Conservation (phyloP, 345 rosid species). For the Eucalyptus guilfoylei region DNA sequence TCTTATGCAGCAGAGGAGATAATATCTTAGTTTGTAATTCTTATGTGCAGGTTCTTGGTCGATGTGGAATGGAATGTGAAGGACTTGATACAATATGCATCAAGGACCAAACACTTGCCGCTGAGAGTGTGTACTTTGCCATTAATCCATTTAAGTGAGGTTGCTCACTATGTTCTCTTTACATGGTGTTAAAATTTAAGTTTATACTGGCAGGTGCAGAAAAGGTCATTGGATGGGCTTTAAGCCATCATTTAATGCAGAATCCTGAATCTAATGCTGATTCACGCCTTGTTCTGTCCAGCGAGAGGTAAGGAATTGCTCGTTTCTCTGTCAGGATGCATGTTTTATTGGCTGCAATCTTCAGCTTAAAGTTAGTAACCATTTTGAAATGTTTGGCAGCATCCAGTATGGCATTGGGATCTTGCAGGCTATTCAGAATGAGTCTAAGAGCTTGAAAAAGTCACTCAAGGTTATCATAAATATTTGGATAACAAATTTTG, state of each 20-base stretch:
- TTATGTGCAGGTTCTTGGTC: conserved; percentile 43
- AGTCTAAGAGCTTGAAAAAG: conserved; percentile 70
- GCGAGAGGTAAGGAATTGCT: conserved; percentile 50
- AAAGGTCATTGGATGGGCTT: conserved; percentile 81
- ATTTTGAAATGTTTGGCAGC: conserved; percentile 39
- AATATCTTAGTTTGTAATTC: neutral
- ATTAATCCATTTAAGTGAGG: neutral
- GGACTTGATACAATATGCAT: conserved; percentile 57
- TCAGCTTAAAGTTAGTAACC: neutral
- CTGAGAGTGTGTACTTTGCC: conserved; percentile 47
- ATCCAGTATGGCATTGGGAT: conserved; percentile 56
- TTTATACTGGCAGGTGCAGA: conserved; percentile 52
- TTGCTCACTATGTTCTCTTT: neutral
- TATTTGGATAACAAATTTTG: neutral
- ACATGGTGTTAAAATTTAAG: neutral
- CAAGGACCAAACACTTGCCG: conserved; percentile 66
- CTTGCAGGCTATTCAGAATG: conserved; percentile 60
- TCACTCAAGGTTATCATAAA: conserved; percentile 58
- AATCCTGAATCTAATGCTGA: conserved; percentile 53
- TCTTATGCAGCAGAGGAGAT: neutral
- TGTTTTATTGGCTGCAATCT: conserved; percentile 1
- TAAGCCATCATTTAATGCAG: conserved; percentile 69
- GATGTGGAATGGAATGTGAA: conserved; percentile 61
- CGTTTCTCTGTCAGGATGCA: neutral
- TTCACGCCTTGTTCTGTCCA: conserved; percentile 42